Conservation (phyloP, 2,329 filamentous ascomycete species). For the Penicillium hordei region DNA sequence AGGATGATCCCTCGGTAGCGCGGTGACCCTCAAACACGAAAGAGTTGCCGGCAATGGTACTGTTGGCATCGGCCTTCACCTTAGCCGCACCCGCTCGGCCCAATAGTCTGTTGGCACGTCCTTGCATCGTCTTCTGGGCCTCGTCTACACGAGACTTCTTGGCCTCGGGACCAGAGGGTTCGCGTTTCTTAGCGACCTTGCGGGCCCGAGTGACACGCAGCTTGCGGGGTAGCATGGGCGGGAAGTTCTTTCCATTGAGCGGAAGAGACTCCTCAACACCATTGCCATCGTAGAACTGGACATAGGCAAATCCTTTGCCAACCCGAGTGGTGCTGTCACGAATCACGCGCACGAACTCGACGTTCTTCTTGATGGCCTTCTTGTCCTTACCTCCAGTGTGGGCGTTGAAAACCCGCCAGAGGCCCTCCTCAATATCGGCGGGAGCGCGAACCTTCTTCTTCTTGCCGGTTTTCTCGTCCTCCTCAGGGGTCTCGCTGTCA, state of each 20-base stretch:
- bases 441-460: slow-evolving; percentile 74
- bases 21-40: slow-evolving; percentile 49
- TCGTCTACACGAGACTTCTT: slow-evolving; percentile 28
- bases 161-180: slow-evolving; percentile 13
- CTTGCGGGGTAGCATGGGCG: slow-evolving; percentile 85
- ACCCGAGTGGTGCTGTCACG: slow-evolving; percentile 87
- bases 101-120: slow-evolving; percentile 40
- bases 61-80: slow-evolving; percentile 31
- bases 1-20: slow-evolving; percentile 36
- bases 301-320: slow-evolving; percentile 95
- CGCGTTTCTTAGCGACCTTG: slow-evolving; percentile 55
- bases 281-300: slow-evolving; percentile 90
- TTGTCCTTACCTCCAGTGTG: slow-evolving; percentile 34
- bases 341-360: slow-evolving; percentile 91
- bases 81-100: slow-evolving; percentile 42
- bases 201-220: slow-evolving; percentile 86
- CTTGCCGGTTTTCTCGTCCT: slow-evolving; percentile 56
- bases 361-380: slow-evolving; percentile 63
- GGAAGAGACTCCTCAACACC: slow-evolving; percentile 87
- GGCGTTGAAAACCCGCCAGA: slow-evolving; percentile 45
- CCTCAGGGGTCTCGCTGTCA: slow-evolving; percentile 77
- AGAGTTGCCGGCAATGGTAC: slow-evolving; percentile 33
- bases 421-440: slow-evolving; percentile 86
- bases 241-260: slow-evolving; percentile 86
- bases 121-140: slow-evolving; percentile 38